Base-by-base conservation (phyloP, 495 filamentous ascomycete genomes). In the Hypoxylon cercidicola region DNA sequence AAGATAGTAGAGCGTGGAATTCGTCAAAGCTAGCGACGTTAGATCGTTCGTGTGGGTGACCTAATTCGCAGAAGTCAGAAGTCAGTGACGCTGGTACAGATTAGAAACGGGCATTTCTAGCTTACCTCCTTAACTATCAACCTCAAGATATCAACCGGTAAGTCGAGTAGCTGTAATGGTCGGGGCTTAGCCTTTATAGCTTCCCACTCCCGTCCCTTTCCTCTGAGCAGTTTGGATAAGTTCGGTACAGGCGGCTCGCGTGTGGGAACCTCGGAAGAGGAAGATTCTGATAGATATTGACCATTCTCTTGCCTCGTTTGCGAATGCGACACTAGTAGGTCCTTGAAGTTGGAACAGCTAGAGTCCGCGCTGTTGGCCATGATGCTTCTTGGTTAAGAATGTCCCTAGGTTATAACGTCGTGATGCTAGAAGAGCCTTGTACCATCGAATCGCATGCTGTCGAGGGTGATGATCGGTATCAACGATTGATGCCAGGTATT, bases 21-120 rank as follows among this genome's bases (percentile, higher is more conserved):
- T 92, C 30, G 92, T 91, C 46, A 93, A 79, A 6, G 93, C 92
- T 25, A 97, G 79, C 12, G 92, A 89, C 0, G 90, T 92, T 50
- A 97, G 82, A 71, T 97, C 93, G 71, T 93, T 96, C 12, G 91
- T 94, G 64, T 94, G 88, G 3, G 90, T 91, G 39, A 97, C 85
- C 93, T 96, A 68, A 62, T 58, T 19, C 19, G 9, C 16, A 52
- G 3, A n/a, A n/a, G n/a, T 9, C n/a, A n/a, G n/a, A n/a, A n/a
- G 50, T 68, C 45, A 66, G 51, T 44, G 66, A 7, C 6, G 23
- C 30, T 40, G n/a, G 48, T 72, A 41, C 12, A 45, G 47, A 20
- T 13, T 19, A 49, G 30, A 8, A 16, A 30, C n/a, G 30, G 43
- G 15, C 48, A 16, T 58, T 41, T 16, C n/a, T 18, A 53, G 69